Percentiles rank a stretch among this genome's conserved stretches.
Conservation (phyloP, 2,329 filamentous ascomycete species). For the Monosporascus sp. region DNA sequence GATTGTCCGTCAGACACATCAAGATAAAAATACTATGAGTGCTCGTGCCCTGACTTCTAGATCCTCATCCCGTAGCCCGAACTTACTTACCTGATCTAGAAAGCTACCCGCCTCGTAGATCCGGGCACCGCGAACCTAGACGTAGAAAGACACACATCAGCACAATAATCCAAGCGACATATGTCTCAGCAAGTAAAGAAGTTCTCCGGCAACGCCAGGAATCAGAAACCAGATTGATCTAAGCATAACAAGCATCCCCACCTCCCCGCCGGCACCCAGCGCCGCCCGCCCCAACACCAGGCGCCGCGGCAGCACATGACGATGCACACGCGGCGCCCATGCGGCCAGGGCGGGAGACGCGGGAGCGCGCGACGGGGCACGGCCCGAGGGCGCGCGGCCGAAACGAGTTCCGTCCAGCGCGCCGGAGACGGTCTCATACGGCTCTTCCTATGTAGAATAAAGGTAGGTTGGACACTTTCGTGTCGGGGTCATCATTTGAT, state of each 20-base stretch:
- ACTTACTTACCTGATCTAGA: background rate
- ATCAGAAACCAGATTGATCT: conserved; percentile 26
- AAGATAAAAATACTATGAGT: too few relatives aligned
- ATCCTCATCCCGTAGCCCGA: background rate
- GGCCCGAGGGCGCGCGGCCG: conserved; percentile 15
- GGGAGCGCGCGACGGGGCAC: conserved; percentile 13
- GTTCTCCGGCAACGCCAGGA: too few relatives aligned
- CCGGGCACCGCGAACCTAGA: background rate
- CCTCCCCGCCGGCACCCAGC: conserved; percentile 18
- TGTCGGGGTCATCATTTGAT: conserved; percentile 28
- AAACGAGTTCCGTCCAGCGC: background rate
- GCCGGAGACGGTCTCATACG: conserved; percentile 29
- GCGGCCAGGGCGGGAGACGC: conserved; percentile 11
- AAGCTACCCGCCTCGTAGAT: too few relatives aligned
- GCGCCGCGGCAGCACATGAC: conserved; percentile 29
- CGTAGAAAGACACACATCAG: background rate
- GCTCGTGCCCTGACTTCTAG: background rate
- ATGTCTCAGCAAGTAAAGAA: too few relatives aligned
- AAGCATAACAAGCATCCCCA: conserved; percentile 30
- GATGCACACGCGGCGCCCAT: conserved; percentile 28
- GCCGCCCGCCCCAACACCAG: conserved; percentile 14
- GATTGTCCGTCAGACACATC: too few relatives aligned
- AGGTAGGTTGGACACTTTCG: conserved; percentile 28
- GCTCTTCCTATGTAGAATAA: conserved; percentile 28
- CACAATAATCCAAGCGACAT: too few relatives aligned